Base-by-base conservation (phyloP, 371 early-diverging fungal species). In the Blakeslea trispora region DNA sequence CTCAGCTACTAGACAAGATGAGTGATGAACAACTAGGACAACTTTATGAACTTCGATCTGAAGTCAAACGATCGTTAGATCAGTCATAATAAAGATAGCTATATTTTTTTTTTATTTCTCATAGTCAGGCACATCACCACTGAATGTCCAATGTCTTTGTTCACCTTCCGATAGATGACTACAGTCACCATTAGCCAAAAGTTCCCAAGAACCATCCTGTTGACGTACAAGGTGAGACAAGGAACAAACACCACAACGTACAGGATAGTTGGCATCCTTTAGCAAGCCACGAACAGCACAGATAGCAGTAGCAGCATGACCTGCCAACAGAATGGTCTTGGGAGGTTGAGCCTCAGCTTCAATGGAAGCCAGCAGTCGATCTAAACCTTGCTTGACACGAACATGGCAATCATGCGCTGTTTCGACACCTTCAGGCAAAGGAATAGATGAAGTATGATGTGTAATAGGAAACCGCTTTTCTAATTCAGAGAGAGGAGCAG, bases 11-110 rank as follows among this genome's bases (percentile, higher is more conserved):
- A 37, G 85, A 89, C 5, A 85, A 79, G 57, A 73, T 89, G 79
- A 81, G 70, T 23, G 85, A 85, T 45, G 82, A 89, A 59, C 87
- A 87, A 53, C 44, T 89, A 13, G 87, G 87, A 1, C 87, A 86
- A 50, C 60, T 89, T 19, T 83, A 78, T 68, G 87, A 82, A 58
- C 67, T 89, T 54, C 64, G 83, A 54, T 69, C 75, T 21, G 84
- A 87, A 59, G 64, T 84, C 23, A 82, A 74, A 48, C 70, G 64
- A 17, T 55, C 81, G 3, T 65, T 78, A n/a, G 57, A 68, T 17
- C 61, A 57, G 11, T 50, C 77, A 64, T 19, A 28, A 64, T 28
- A 22, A 52, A 55, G 55, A 39, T 22, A 9, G 13, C 11, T 6
- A 24, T 11, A 13, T 57, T 63, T 46, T 31, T 49, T 53, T 53